Base-by-base conservation (phyloP, 2,329 filamentous ascomycete genomes). In the Aspergillus ochraceoroseus region DNA sequence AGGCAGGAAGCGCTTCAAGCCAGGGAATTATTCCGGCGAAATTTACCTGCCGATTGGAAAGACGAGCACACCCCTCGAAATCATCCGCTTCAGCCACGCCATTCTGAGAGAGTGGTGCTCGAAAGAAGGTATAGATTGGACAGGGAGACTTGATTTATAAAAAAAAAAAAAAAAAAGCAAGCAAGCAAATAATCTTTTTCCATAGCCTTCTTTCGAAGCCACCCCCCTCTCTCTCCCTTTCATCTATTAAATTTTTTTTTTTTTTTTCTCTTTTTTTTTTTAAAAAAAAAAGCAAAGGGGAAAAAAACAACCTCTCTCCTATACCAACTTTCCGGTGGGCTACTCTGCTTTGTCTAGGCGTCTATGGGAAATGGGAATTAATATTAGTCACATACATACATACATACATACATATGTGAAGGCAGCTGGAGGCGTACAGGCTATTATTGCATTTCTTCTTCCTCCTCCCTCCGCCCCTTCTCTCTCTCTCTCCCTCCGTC, bases 91-190 rank as follows among this genome's bases (percentile, higher is more conserved):
- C 49, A 66, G 65, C 6, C 60, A 61, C 47, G 55, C 56, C n/a
- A 57, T 73, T 28, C 48, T 76, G 44, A 59, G 58, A 12, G 68
- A 72, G 43, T 75, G 70, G 67, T 67, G 66, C 32, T 54, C 57
- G 37, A 69, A 63, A 39, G 68, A 74, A 56, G 62, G 60, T 9
- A 56, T 74, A 11, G 60, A 66, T 7, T 73, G 67, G 68, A 60
- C 61, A 42, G 61, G 62, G 30, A 62, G 61, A 31, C 56, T 70
- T 38, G 59, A 55, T 44, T 52, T 70, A 50, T 70, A 55, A 22
- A 5, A 22, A 9, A 9, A n/a, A n/a, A n/a, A n/a, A n/a, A n/a
- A n/a, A n/a, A n/a, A n/a, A n/a, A n/a, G n/a, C n/a, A n/a, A n/a
- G n/a, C n/a, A n/a, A n/a, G n/a, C n/a, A n/a, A n/a, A n/a, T n/a